A percentile compares a stretch with the other conserved stretches of the same genome.
Evolutionary conservation across 2,329 filamentous ascomycete genomes (phyloP).

Genomic region (Phaeosphaeria sp.): DNA sequence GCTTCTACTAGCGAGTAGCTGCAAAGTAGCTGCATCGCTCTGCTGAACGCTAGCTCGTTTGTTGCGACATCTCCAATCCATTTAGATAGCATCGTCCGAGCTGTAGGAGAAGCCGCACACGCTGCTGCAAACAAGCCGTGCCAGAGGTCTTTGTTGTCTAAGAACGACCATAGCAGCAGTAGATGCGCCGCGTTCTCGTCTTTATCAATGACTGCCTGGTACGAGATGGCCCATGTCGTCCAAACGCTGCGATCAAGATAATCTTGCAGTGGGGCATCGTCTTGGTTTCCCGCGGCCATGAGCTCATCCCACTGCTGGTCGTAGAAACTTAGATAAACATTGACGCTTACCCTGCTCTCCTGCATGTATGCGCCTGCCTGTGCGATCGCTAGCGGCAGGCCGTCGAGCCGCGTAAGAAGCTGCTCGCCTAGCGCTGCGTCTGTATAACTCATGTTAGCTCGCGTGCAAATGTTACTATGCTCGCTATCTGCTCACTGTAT

Average conservation of each 20-base stretch:
- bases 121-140: constrained; percentile 27
- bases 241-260: constrained; percentile 35
- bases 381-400: constrained; percentile 30
- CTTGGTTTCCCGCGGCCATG: constrained; percentile 15
- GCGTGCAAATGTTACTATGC: too few relatives aligned
- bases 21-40: constrained; percentile 25
- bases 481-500: constrained; percentile 14
- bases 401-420: constrained; percentile 23
- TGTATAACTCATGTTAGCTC: constrained; percentile 12
- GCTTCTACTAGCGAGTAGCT: constrained; percentile 33
- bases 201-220: constrained; percentile 31
- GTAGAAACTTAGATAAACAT: constrained; percentile 31
- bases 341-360: constrained; percentile 20
- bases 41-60: constrained; percentile 22
- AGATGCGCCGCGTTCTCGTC: constrained; percentile 28
- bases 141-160: constrained; percentile 36
- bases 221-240: constrained; percentile 43
- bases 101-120: constrained; percentile 3
- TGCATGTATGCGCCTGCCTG: constrained; percentile 30
- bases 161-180: constrained; percentile 37
- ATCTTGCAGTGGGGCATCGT: constrained; percentile 23
- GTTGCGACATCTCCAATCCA: constrained; percentile 18
- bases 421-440: constrained; percentile 12
- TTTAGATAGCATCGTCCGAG: constrained; percentile 14
- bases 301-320: constrained; percentile 34